These are phyloP conservation scores for Penicillium manginii DNA, from an alignment of 495 filamentous ascomycete species.

Conservation along the genomic window DNA sequence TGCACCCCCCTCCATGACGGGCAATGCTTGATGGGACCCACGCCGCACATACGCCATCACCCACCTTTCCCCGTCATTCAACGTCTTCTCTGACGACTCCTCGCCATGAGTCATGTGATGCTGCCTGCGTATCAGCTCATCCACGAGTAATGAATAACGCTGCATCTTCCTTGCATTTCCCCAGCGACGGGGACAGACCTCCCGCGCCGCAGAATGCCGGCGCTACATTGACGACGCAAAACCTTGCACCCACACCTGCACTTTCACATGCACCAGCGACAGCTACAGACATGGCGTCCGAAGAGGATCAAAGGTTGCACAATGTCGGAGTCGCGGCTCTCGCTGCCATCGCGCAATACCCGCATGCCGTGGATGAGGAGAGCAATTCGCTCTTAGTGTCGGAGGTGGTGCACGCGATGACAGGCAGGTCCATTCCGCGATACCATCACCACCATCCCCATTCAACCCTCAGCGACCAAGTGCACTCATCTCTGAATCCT, in stretches of 20 bases:
- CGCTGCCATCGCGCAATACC: conserved; percentile 40
- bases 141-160: conserved; percentile 26
- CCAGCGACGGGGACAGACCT: not conserved
- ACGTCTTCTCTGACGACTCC: conserved; percentile 11
- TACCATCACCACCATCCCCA: conserved; percentile 3
- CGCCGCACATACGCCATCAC: conserved; percentile 13
- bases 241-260: not conserved
- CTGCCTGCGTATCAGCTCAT: conserved; percentile 14
- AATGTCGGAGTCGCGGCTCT: conserved; percentile 38
- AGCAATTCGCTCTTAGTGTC: conserved; percentile 25
- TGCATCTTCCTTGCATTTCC: conserved; percentile 10
- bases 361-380: conserved; percentile 24
- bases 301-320: conserved; percentile 27
- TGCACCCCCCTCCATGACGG: conserved; percentile 22
- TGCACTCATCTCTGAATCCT: not conserved
- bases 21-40: conserved; percentile 27
- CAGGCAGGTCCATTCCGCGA: conserved; percentile 5
- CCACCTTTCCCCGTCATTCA: conserved; percentile 5
- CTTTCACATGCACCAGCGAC: not conserved
- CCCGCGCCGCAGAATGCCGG: conserved; percentile 12
- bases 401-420: conserved; percentile 39
- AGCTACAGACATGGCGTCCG: conserved; percentile 14
- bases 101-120: conserved; percentile 33
- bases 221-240: conserved; percentile 10
- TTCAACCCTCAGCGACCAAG: conserved; percentile 8